These are phyloP conservation scores for Fusarium sororula DNA, from an alignment of 2,329 filamentous ascomycete genomes.

Conservation along the genomic window DNA sequence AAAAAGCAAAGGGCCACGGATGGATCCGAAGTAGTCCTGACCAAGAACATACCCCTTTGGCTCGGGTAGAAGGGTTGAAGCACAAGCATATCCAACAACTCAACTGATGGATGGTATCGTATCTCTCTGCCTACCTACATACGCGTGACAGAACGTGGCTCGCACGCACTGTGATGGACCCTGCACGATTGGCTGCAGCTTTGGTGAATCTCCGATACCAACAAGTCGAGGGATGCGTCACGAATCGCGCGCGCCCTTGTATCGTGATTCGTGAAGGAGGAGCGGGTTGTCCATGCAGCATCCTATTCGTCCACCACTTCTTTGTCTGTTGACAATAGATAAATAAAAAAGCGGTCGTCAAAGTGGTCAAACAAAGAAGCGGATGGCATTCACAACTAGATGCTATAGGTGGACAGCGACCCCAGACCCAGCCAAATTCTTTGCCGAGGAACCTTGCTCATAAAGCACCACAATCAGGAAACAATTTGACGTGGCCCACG, in stretches of 20 bases:
- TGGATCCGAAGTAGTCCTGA: background rate
- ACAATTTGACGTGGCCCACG: background rate
- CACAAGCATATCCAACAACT: slow-evolving; percentile 27
- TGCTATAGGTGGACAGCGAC: background rate
- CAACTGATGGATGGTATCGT: background rate
- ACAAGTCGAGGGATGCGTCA: slow-evolving; percentile 37
- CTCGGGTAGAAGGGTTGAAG: slow-evolving; percentile 38
- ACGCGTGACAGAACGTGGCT: slow-evolving; percentile 18
- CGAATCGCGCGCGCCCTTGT: slow-evolving; percentile 35
- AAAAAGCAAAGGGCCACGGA: slow-evolving; percentile 3
- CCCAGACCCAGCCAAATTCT: slow-evolving; percentile 16
- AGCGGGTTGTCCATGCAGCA: slow-evolving; percentile 7
- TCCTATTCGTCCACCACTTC: slow-evolving; percentile 23
- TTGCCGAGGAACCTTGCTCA: slow-evolving; percentile 10
- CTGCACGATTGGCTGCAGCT: slow-evolving; percentile 31
- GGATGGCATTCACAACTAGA: background rate
- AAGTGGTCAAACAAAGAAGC: background rate
- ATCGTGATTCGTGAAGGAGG: slow-evolving; percentile 7
- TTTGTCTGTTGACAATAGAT: slow-evolving; percentile 13
- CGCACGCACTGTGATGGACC: slow-evolving; percentile 31
- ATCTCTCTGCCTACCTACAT: slow-evolving; percentile 9
- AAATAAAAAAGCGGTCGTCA: slow-evolving; percentile 7
- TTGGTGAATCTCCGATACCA: slow-evolving; percentile 34
- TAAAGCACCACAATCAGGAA: slow-evolving; percentile 15
- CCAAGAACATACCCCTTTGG: slow-evolving; percentile 7